These are phyloP conservation scores for Hericium rajendrae DNA, from an alignment of 768 basidiomycete genomes.

Conservation along the genomic window DNA sequence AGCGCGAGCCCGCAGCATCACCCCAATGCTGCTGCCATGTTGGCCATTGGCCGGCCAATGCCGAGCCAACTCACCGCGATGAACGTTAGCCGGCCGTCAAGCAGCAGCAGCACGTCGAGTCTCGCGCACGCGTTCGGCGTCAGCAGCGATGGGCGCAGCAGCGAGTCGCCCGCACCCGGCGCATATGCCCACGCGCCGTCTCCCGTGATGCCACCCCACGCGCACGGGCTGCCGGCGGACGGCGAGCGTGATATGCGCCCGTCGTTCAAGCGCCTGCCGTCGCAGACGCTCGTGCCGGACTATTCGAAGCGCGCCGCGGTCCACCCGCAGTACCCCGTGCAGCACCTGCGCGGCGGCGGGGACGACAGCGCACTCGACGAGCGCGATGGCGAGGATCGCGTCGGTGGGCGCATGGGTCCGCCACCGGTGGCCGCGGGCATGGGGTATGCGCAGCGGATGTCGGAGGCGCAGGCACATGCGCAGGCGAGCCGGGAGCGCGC, in stretches of 20 bases:
- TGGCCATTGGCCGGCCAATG: background rate
- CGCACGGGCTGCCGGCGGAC: no score
- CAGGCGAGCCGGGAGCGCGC: constrained; percentile 6
- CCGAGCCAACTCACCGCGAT: background rate
- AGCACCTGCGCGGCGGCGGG: background rate
- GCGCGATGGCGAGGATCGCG: background rate
- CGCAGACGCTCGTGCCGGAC: constrained; percentile 59
- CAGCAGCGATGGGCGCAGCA: background rate
- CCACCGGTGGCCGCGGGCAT: background rate
- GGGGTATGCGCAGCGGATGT: background rate
- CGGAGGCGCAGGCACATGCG: background rate
- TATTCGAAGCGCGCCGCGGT: constrained; percentile 36
- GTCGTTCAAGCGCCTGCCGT: constrained; percentile 64
- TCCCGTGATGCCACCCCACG: no score
- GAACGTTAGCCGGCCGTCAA: constrained; percentile 27
- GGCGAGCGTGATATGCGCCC: constrained; percentile 33
- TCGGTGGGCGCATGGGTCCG: background rate
- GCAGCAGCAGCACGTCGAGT: constrained; percentile 26
- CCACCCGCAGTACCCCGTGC: background rate
- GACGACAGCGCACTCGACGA: constrained; percentile 1
- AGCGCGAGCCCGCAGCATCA: constrained; percentile 14
- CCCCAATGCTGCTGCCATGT: background rate
- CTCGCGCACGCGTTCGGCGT: constrained; percentile 33
- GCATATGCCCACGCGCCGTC: background rate
- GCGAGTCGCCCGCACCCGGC: constrained; percentile 11